Evolutionary conservation across 805 yeast genomes (phyloP).

Genomic region (Sugiyamaella valdiviana): DNA sequence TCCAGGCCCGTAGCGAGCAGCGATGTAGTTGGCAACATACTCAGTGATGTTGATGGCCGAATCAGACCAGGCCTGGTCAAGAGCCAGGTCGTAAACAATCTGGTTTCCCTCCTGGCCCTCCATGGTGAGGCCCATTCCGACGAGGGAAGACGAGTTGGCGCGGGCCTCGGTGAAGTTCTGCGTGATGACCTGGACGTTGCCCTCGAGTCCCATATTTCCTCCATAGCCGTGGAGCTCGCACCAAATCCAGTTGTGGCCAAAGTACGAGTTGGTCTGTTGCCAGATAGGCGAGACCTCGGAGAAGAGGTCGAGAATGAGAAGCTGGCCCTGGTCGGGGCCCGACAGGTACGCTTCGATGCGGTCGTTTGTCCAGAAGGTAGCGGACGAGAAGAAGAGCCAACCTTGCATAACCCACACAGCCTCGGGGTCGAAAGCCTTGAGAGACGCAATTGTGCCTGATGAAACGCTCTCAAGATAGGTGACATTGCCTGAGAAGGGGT

Average conservation of each 20-base stretch:
- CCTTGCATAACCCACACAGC: conserved; percentile 16
- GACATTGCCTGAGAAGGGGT: conserved; percentile 11
- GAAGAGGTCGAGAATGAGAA: conserved; percentile 12
- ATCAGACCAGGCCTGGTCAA: conserved; percentile 14
- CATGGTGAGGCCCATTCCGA: conserved; percentile 14
- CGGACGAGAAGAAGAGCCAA: conserved; percentile 14
- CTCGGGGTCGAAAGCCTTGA: conserved; percentile 5
- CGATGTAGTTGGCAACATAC: conserved; percentile 5
- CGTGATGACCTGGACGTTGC: conserved; percentile 11
- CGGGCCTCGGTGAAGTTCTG: conserved; percentile 13
- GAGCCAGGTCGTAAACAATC: conserved; percentile 11
- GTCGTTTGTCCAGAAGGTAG: conserved; percentile 11
- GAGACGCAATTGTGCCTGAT: conserved; percentile 4
- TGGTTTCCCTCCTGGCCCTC: conserved; percentile 18
- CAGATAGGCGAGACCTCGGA: conserved; percentile 14
- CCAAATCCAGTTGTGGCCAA: conserved; percentile 16
- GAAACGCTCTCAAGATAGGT: conserved; percentile 10
- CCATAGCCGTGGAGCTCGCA: conserved; percentile 16
- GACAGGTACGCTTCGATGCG: conserved; percentile 12
- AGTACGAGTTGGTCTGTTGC: conserved; percentile 10
- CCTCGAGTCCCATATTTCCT: conserved; percentile 14
- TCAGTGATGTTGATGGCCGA: conserved; percentile 5
- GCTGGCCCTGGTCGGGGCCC: conserved; percentile 11
- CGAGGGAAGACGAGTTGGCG: conserved; percentile 5
- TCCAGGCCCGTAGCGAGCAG: conserved; percentile 12